Evolutionary conservation across 1,284 basidiomycete species (phyloP).

Genomic region (Puccinia coronata): DNA sequence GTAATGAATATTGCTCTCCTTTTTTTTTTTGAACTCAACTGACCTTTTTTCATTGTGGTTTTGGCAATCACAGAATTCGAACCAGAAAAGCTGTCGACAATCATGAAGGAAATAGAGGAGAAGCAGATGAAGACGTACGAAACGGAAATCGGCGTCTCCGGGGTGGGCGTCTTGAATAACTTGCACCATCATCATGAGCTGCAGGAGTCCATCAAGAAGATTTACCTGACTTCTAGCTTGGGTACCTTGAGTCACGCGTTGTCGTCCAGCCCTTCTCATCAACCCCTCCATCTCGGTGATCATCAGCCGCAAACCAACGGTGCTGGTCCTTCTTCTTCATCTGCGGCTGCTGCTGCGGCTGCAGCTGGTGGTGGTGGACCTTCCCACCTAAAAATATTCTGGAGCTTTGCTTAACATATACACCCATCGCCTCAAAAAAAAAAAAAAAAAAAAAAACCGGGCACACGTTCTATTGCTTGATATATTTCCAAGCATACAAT

Average conservation of each 20-base stretch:
- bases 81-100: not conserved
- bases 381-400: not conserved
- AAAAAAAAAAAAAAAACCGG: not conserved
- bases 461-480: not conserved
- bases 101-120: not conserved
- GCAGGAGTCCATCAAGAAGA: not conserved
- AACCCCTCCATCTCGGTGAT: not conserved
- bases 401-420: conserved; percentile 20
- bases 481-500: not conserved
- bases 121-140: conserved; percentile 20
- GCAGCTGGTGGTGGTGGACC: not conserved
- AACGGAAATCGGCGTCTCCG: conserved; percentile 26
- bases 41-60: not conserved
- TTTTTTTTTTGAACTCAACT: not conserved
- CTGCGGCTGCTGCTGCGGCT: no score
- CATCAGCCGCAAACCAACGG: not conserved
- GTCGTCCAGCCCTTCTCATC: not conserved
- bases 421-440: not conserved
- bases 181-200: conserved; percentile 14
- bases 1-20: not conserved
- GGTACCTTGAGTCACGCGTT: not conserved
- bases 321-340: not conserved
- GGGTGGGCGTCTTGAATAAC: conserved; percentile 26
- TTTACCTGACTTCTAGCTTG: conserved; percentile 8
- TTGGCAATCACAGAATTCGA: not conserved